phyloP scores from a whole-genome alignment of 1,139 yeast species.

The Sugiyamaella sp. region DNA sequence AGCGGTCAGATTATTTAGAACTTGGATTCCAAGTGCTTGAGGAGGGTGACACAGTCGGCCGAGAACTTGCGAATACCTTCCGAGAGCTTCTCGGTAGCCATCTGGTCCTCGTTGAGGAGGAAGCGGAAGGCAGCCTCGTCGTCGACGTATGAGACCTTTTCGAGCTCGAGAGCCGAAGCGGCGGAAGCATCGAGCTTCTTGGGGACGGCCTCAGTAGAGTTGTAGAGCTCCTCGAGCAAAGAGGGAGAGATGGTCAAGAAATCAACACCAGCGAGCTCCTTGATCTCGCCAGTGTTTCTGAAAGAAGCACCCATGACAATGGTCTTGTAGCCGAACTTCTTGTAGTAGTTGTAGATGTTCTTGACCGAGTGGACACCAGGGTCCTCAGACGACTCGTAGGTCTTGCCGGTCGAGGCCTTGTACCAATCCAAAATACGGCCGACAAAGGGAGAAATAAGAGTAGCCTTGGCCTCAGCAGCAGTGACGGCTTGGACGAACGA shows the following conservation, averaged over 20 bases:
- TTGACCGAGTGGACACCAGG: constrained; percentile 96
- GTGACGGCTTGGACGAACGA: constrained; percentile 98
- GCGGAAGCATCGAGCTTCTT: constrained; percentile 71
- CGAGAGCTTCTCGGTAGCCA: constrained; percentile 97
- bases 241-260: constrained; percentile 94
- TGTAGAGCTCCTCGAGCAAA: constrained; percentile 84
- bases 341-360: constrained; percentile 93
- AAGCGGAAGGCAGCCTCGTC: constrained; percentile 92
- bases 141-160: constrained; percentile 78
- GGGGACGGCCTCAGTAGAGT: constrained; percentile 79
- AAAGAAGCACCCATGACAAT: constrained; percentile 99
- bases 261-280: constrained; percentile 97
- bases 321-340: constrained; percentile 94
- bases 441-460: constrained; percentile 97
- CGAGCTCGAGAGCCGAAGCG: constrained; percentile 55
- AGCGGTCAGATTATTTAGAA: constrained; percentile 20
- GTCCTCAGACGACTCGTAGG: constrained; percentile 76
- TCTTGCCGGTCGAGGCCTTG: constrained; percentile 92
- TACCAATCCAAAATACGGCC: constrained; percentile 99
- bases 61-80: constrained; percentile 98
- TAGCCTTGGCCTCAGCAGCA: constrained; percentile 96
- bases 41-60: constrained; percentile 87
- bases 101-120: constrained; percentile 91
- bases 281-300: constrained; percentile 97
- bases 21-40: constrained; percentile 71